Percentiles rank a stretch among this genome's conserved stretches.
Conservation (phyloP, 352 stramenopile species). For the Phytophthora macrochlamydospora region DNA sequence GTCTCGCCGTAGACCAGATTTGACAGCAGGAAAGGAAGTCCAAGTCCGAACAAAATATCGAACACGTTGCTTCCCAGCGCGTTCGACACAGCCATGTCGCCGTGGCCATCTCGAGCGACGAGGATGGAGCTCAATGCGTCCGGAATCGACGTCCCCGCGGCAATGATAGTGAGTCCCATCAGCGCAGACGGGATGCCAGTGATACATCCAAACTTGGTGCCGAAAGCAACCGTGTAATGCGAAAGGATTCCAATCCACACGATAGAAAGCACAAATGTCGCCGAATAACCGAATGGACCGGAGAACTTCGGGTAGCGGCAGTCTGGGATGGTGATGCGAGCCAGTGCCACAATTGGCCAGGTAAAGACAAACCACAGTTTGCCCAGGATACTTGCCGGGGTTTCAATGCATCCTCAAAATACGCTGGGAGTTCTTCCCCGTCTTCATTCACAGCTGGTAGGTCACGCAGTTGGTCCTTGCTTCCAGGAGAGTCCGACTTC, state of each 20-base stretch:
- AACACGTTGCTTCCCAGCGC: slow-evolving; percentile 88
- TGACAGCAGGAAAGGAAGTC: slow-evolving; percentile 79
- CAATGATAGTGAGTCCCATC: slow-evolving; percentile 85
- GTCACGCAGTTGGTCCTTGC: slow-evolving; percentile 13
- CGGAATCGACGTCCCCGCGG: slow-evolving; percentile 77
- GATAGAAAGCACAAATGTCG: slow-evolving; percentile 73
- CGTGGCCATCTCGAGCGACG: slow-evolving; percentile 78
- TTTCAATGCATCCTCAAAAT: slow-evolving; percentile 67
- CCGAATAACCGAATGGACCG: slow-evolving; percentile 42
- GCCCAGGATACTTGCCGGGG: slow-evolving; percentile 42
- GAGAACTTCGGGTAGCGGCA: slow-evolving; percentile 68
- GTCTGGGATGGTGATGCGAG: slow-evolving; percentile 76
- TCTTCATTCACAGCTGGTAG: slow-evolving; percentile 7
- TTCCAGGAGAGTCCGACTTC: slow-evolving; percentile 5
- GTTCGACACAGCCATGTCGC: slow-evolving; percentile 86
- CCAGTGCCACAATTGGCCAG: slow-evolving; percentile 67
- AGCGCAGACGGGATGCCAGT: slow-evolving; percentile 70
- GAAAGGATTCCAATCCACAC: slow-evolving; percentile 78
- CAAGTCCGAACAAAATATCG: slow-evolving; percentile 81
- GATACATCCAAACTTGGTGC: slow-evolving; percentile 69
- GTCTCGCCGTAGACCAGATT: slow-evolving; percentile 72
- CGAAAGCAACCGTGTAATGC: slow-evolving; percentile 68
- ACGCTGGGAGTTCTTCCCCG: slow-evolving; percentile 45
- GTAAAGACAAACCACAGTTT: slow-evolving; percentile 72
- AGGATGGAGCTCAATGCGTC: slow-evolving; percentile 83